A percentile compares a stretch with the other conserved stretches of the same genome.
phyloP scores from a whole-genome alignment of 1,284 basidiomycete species.

The Tetrapyrgos nigripes region DNA sequence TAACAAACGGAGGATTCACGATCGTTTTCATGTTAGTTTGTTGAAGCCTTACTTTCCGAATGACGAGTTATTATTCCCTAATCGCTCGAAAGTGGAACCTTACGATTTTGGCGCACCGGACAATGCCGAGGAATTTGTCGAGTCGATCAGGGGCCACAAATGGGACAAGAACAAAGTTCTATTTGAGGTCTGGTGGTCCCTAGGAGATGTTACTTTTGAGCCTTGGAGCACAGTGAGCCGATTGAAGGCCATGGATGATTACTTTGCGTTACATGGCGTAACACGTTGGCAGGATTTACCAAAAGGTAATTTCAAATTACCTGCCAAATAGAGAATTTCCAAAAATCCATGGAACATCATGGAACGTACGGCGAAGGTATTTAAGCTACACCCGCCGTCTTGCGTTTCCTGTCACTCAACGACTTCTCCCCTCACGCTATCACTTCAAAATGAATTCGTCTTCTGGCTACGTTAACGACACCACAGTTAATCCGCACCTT shows the following conservation, averaged over 20 bases:
- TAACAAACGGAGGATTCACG: conserved; percentile 23
- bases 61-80: conserved; percentile 2
- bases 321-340: not conserved
- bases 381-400: too few relatives aligned
- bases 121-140: conserved; percentile 2
- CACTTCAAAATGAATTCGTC: not conserved
- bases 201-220: conserved; percentile 12
- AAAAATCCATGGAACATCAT: not conserved
- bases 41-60: not conserved
- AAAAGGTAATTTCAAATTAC: not conserved
- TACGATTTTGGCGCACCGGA: conserved; percentile 5
- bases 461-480: not conserved
- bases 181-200: conserved; percentile 10
- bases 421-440: too few relatives aligned
- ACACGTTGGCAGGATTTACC: conserved; percentile 9
- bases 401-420: too few relatives aligned
- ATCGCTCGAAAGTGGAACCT: not conserved
- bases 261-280: conserved; percentile 1
- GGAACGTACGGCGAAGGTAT: not conserved
- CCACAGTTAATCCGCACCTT: not conserved
- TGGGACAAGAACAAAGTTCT: conserved; percentile 3
- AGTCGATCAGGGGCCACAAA: not conserved
- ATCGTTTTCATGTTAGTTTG: too few relatives aligned
- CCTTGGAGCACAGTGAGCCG: conserved; percentile 5
- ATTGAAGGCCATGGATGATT: conserved; percentile 9